Conservation (phyloP, 202 grass and related monocot genomes). For the Sporobolus alterniflorus region DNA sequence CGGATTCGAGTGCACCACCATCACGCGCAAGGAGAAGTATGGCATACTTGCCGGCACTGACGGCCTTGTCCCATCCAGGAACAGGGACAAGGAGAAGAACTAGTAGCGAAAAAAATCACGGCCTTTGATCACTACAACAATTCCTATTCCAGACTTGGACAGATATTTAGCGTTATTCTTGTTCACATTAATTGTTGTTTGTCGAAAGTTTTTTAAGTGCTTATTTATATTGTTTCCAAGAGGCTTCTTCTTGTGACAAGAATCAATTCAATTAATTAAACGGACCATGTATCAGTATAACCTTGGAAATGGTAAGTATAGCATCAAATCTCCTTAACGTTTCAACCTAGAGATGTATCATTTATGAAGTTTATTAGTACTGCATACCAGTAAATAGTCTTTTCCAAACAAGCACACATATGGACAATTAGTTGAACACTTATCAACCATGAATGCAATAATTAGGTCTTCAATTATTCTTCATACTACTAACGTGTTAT, state of each 20-base stretch:
- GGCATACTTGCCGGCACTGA: conserved; percentile 87
- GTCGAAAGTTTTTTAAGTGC: conserved; percentile 17
- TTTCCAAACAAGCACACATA: too few relatives aligned
- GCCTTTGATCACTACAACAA: background rate
- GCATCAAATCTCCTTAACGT: too few relatives aligned
- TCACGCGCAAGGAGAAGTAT: conserved; percentile 98
- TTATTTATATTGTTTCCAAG: conserved; percentile 34
- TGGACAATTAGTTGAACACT: too few relatives aligned
- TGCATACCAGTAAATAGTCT: too few relatives aligned
- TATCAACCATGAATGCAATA: too few relatives aligned
- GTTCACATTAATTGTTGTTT: conserved; percentile 48
- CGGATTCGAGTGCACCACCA: conserved; percentile 90
- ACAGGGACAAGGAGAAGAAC: conserved; percentile 58
- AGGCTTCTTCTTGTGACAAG: background rate
- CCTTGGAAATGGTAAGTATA: conserved; percentile 16
- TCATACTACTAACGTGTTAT: too few relatives aligned
- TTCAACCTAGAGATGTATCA: too few relatives aligned
- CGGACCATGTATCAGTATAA: conserved; percentile 30
- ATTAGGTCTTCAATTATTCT: too few relatives aligned
- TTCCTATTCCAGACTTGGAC: background rate
- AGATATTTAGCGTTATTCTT: conserved; percentile 22
- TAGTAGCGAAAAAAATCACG: background rate
- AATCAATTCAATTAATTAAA: background rate
- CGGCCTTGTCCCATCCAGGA: conserved; percentile 67
- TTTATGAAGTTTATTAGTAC: too few relatives aligned